These are phyloP conservation scores for Sclerotiophoma versabilis DNA, from an alignment of 2,329 filamentous ascomycete species.

Conservation along the genomic window DNA sequence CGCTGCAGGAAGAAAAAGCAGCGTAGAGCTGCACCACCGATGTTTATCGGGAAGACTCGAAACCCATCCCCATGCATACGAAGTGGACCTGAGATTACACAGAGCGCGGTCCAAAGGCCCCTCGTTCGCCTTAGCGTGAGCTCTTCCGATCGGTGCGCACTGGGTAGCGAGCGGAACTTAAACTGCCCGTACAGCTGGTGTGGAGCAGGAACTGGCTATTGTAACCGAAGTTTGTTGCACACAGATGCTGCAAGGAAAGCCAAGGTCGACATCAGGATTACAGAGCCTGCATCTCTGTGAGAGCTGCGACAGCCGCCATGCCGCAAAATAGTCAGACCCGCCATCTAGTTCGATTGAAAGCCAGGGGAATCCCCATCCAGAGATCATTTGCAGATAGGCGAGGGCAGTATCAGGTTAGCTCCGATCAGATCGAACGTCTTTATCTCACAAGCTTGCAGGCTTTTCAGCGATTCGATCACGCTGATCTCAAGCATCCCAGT, in stretches of 20 bases:
- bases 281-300: neutral
- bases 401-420: slow-evolving; percentile 13
- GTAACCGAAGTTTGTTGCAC: neutral
- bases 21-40: neutral
- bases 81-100: slow-evolving; percentile 4
- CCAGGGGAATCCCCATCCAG: slow-evolving; percentile 12
- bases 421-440: slow-evolving; percentile 13
- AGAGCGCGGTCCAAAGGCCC: slow-evolving; percentile 5
- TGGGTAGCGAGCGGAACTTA: slow-evolving; percentile 4
- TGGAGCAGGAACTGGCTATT: slow-evolving; percentile 4
- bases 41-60: neutral
- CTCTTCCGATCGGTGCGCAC: neutral
- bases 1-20: slow-evolving; percentile 4
- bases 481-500: too few relatives aligned
- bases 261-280: neutral
- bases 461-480: slow-evolving; percentile 8
- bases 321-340: slow-evolving; percentile 1
- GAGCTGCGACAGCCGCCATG: neutral
- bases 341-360: neutral
- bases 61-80: neutral
- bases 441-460: slow-evolving; percentile 14
- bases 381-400: slow-evolving; percentile 15
- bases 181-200: neutral
- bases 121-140: slow-evolving; percentile 5
- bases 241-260: neutral